Conservation (phyloP, 1,284 basidiomycete species). For the Xerocomus nothofagi region DNA sequence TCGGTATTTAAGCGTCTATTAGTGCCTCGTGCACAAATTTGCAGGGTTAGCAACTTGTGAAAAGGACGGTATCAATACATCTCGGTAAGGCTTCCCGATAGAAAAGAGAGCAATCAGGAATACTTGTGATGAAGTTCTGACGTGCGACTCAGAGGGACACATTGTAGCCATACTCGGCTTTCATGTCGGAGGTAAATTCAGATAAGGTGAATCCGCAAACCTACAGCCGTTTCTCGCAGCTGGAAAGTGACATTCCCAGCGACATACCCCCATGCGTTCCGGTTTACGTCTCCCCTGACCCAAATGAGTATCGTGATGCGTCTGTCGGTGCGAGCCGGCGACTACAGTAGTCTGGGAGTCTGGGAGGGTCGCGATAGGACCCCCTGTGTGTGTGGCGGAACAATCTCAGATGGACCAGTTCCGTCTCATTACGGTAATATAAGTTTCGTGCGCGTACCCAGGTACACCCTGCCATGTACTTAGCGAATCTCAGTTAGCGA, state of each 20-base stretch:
- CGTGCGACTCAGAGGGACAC: slow-evolving; percentile 20
- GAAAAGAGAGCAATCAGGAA: slow-evolving; percentile 23
- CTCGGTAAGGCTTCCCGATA: slow-evolving; percentile 33
- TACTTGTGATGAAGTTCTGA: slow-evolving; percentile 10
- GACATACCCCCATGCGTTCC: slow-evolving; percentile 1
- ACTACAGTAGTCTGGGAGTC: slow-evolving; percentile 8
- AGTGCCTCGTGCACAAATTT: slow-evolving; percentile 34
- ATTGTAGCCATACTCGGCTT: slow-evolving; percentile 22
- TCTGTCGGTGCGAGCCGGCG: neutral
- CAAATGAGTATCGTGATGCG: neutral
- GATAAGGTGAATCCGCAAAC: slow-evolving; percentile 24
- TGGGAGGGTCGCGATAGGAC: slow-evolving; percentile 5
- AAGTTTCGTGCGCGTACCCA: slow-evolving; percentile 20
- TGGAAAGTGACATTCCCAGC: neutral
- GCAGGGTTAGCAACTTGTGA: slow-evolving; percentile 33
- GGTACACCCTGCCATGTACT: slow-evolving; percentile 15
- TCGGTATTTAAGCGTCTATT: slow-evolving; percentile 37
- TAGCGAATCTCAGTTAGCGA: slow-evolving; percentile 28
- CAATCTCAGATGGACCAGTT: slow-evolving; percentile 14
- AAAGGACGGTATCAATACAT: slow-evolving; percentile 32
- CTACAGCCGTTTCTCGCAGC: neutral
- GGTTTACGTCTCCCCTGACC: slow-evolving; percentile 20
- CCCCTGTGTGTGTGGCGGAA: slow-evolving; percentile 18
- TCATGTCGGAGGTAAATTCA: slow-evolving; percentile 15
- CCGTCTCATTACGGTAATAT: slow-evolving; percentile 32